Percentiles rank a stretch among this genome's conserved stretches.
These are phyloP conservation scores for Aspergillus funiculosus DNA, from an alignment of 495 filamentous ascomycete genomes.

Conservation along the genomic window DNA sequence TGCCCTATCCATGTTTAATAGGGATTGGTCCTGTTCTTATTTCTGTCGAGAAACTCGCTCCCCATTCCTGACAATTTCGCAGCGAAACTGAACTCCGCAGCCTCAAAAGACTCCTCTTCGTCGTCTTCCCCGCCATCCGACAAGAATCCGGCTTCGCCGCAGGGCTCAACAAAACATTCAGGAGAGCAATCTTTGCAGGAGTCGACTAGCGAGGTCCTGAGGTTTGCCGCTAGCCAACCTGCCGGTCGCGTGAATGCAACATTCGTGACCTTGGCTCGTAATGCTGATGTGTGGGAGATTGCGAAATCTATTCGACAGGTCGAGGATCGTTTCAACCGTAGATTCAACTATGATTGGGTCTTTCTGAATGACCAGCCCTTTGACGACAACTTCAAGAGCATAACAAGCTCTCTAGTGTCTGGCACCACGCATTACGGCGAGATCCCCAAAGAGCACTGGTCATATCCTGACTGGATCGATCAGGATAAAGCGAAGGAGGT, in stretches of 20 bases:
- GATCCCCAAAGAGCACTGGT: conserved; percentile 84
- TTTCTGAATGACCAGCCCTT: conserved; percentile 96
- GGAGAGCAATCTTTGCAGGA: conserved; percentile 14
- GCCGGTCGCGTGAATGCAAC: conserved; percentile 86
- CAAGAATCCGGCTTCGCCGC: conserved; percentile 7
- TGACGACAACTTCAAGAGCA: conserved; percentile 83
- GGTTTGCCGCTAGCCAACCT: conserved; percentile 42
- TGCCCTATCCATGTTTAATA: conserved; percentile 27
- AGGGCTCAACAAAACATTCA: conserved; percentile 11
- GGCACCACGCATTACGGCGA: conserved; percentile 84
- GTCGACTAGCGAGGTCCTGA: conserved; percentile 23
- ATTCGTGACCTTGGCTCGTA: conserved; percentile 91
- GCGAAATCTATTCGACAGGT: conserved; percentile 88
- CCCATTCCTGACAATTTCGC: conserved; percentile 34
- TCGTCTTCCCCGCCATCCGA: conserved; percentile 4
- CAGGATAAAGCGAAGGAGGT: conserved; percentile 75
- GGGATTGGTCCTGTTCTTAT: conserved; percentile 70
- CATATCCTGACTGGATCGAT: conserved; percentile 80
- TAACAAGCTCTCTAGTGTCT: conserved; percentile 83
- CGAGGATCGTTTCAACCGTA: conserved; percentile 94
- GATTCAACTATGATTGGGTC: conserved; percentile 98
- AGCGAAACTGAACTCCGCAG: conserved; percentile 16
- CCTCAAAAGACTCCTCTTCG: conserved; percentile 21
- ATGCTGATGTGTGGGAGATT: conserved; percentile 93
- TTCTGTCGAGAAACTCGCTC: conserved; percentile 68